These are phyloP conservation scores for Chondrus crispus DNA, from an alignment of 23 red algal species.

Conservation along the genomic window DNA sequence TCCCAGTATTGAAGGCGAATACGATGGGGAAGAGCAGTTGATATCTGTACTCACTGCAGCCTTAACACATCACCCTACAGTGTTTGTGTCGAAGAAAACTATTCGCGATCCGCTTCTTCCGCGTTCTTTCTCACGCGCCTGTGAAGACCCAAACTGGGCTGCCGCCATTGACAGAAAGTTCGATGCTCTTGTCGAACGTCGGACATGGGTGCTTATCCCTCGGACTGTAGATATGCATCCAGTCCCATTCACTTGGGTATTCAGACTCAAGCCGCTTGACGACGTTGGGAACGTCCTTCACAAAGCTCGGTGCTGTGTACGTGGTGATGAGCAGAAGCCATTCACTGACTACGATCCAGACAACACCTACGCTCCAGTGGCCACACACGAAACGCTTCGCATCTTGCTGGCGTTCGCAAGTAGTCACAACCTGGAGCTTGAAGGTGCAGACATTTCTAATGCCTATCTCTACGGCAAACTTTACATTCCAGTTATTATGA, in stretches of 20 bases:
- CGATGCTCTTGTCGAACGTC: neutral
- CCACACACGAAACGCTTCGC: neutral
- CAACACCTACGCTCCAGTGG: neutral
- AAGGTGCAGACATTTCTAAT: neutral
- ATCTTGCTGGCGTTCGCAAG: neutral
- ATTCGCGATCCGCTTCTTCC: neutral
- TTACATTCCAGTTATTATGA: neutral
- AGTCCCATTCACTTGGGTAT: neutral
- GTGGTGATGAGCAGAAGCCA: neutral
- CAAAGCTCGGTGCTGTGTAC: neutral
- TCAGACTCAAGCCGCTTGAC: neutral
- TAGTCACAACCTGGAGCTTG: neutral
- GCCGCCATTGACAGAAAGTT: neutral
- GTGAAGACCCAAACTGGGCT: neutral
- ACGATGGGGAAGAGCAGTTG: no score
- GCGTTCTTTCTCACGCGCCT: neutral
- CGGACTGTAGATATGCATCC: neutral
- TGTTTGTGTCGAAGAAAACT: no score
- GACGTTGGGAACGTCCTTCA: neutral
- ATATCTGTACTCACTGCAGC: no score
- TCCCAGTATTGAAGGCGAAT: no score
- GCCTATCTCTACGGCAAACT: neutral
- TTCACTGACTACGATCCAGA: neutral
- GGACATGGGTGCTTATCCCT: constrained; percentile 4
- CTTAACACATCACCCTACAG: no score